A percentile compares a stretch with the other conserved stretches of the same genome.
Conservation (phyloP, 2,329 filamentous ascomycete species). For the Xenosphaeropsis pyriputrescens region DNA sequence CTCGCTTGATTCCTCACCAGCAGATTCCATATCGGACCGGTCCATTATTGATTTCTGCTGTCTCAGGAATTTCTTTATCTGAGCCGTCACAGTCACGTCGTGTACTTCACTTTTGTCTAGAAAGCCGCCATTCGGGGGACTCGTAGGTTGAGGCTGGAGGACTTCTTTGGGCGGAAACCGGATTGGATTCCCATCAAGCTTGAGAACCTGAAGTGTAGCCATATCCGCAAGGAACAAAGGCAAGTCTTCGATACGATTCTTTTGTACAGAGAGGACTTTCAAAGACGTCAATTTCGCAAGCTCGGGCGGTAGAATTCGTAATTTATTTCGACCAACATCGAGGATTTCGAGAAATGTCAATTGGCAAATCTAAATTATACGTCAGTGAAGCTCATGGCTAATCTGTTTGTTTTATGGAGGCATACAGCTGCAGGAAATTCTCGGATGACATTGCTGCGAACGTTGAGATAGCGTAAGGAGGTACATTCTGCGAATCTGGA, state of each 20-base stretch:
- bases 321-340: slow-evolving; percentile 79
- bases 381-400: too few relatives aligned
- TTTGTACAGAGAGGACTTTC: slow-evolving; percentile 77
- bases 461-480: slow-evolving; percentile 66
- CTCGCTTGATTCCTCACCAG: slow-evolving; percentile 52
- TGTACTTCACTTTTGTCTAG: slow-evolving; percentile 49
- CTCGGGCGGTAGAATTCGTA: slow-evolving; percentile 62
- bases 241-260: slow-evolving; percentile 74
- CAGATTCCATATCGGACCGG: slow-evolving; percentile 37
- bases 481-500: slow-evolving; percentile 60
- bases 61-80: slow-evolving; percentile 46
- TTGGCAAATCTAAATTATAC: slow-evolving; percentile 54
- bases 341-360: slow-evolving; percentile 81
- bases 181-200: slow-evolving; percentile 79
- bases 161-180: slow-evolving; percentile 63
- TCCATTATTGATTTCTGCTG: slow-evolving; percentile 31
- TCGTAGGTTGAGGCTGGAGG: slow-evolving; percentile 41
- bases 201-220: slow-evolving; percentile 76
- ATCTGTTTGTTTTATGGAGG: slow-evolving; percentile 5
- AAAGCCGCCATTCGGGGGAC: slow-evolving; percentile 37
- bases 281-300: slow-evolving; percentile 71
- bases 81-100: slow-evolving; percentile 41
- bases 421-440: slow-evolving; percentile 51
- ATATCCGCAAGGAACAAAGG: slow-evolving; percentile 80
- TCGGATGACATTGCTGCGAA: slow-evolving; percentile 59